Evolutionary conservation across 2,329 filamentous ascomycete genomes (phyloP).

Genomic region (Fusarium sp.): DNA sequence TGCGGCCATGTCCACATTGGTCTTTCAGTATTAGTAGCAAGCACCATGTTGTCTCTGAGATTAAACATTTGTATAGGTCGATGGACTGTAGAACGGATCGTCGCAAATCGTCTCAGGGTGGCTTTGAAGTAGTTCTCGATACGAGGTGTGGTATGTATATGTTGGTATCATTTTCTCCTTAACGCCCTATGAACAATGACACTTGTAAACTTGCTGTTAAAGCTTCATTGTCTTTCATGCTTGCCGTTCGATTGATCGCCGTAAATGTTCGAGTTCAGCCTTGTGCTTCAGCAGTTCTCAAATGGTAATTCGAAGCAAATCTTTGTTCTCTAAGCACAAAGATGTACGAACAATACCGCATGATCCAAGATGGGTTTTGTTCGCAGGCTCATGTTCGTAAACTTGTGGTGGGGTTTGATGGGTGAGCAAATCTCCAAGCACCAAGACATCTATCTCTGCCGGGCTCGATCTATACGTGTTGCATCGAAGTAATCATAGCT

Average conservation of each 20-base stretch:
- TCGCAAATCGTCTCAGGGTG: slow-evolving; percentile 1
- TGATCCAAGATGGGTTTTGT: neutral
- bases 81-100: neutral
- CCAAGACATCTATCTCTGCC: neutral
- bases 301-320: neutral
- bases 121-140: slow-evolving; percentile 16
- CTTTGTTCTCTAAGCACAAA: slow-evolving; percentile 14
- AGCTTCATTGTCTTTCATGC: slow-evolving; percentile 12
- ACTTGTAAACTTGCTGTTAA: slow-evolving; percentile 9
- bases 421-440: neutral
- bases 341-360: neutral
- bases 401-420: neutral
- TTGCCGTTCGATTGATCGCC: slow-evolving; percentile 4
- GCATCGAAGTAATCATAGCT: neutral
- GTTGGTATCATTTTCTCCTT: slow-evolving; percentile 12
- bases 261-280: slow-evolving; percentile 2
- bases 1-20: neutral
- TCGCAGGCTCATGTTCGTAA: neutral
- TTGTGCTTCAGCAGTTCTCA: slow-evolving; percentile 7
- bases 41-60: neutral
- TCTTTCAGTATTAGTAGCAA: neutral
- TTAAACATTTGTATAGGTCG: slow-evolving; percentile 1
- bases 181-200: neutral
- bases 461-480: neutral
- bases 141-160: neutral